A percentile compares a stretch with the other conserved stretches of the same genome.
These are phyloP conservation scores for Talaromyces sp. DNA, from an alignment of 2,329 filamentous ascomycete genomes.

Conservation along the genomic window DNA sequence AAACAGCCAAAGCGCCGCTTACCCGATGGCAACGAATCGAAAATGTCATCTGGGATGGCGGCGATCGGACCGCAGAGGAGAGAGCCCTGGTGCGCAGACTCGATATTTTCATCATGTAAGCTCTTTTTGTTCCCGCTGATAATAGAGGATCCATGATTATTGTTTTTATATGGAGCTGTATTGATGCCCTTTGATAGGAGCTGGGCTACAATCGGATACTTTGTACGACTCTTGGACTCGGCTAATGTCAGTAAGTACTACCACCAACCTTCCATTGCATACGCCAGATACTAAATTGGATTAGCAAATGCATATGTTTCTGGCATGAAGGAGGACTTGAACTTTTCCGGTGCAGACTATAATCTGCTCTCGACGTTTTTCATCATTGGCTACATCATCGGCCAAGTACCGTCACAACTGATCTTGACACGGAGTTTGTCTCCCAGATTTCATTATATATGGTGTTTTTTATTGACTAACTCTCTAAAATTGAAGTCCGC, in stretches of 20 bases:
- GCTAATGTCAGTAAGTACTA: conserved; percentile 13
- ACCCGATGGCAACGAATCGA: conserved; percentile 13
- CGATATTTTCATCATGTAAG: conserved; percentile 14
- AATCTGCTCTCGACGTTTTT: conserved; percentile 11
- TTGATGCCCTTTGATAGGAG: conserved; percentile 4
- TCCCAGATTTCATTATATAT: background rate
- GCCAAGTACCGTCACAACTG: conserved; percentile 11
- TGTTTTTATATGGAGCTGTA: background rate
- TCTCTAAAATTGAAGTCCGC: conserved; percentile 10
- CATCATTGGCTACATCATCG: conserved; percentile 10
- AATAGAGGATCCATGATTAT: too few species aligned
- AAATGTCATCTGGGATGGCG: conserved; percentile 13
- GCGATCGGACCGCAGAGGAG: conserved; percentile 12
- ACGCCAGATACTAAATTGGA: background rate
- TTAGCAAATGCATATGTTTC: conserved; percentile 12
- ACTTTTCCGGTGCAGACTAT: conserved; percentile 11
- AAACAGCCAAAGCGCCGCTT: conserved; percentile 4
- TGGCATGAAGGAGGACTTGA: conserved; percentile 11
- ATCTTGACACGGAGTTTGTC: conserved; percentile 8
- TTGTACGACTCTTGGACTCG: conserved; percentile 12
- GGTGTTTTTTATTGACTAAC: background rate
- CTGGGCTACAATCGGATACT: conserved; percentile 13
- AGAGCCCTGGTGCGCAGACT: conserved; percentile 10
- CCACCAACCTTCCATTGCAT: background rate
- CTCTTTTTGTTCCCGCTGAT: too few species aligned